Percentiles rank a stretch among this genome's conserved stretches.
Evolutionary conservation across 2,329 filamentous ascomycete genomes (phyloP).

Genomic region (Hymenoscyphus infarciens): DNA sequence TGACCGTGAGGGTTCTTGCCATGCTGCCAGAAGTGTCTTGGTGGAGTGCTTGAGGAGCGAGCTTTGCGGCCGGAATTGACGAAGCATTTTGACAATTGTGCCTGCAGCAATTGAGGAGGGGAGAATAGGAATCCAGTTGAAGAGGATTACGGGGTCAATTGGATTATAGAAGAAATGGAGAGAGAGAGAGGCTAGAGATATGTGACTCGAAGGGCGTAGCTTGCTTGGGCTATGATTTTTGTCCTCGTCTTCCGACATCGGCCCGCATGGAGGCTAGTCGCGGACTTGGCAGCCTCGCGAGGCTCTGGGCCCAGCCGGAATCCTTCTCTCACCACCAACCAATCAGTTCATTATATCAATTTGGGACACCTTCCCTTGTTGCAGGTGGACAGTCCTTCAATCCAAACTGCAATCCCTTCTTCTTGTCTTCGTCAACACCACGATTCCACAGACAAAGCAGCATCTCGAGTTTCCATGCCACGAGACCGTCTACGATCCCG

Average conservation of each 20-base stretch:
- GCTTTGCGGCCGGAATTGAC: conserved; percentile 43
- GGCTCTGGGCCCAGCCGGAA: background rate
- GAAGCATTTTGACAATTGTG: conserved; percentile 42
- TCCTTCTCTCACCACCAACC: background rate
- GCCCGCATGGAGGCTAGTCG: background rate
- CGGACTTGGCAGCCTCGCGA: conserved; percentile 1
- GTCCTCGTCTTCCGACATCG: background rate
- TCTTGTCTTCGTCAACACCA: background rate
- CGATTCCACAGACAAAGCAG: background rate
- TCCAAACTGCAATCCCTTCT: background rate
- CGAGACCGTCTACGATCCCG: background rate
- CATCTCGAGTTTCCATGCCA: conserved; percentile 8
- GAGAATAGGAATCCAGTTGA: background rate
- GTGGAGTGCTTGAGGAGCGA: conserved; percentile 36
- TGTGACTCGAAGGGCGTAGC: conserved; percentile 1
- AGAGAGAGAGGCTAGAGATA: background rate
- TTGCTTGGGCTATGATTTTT: background rate
- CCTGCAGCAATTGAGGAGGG: background rate
- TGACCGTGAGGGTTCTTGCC: conserved; percentile 36
- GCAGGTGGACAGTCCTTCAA: background rate
- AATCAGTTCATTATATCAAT: conserved; percentile 6
- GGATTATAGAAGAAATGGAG: background rate
- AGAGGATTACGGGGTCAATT: background rate
- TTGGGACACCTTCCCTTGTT: background rate
- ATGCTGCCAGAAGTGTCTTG: conserved; percentile 36